These are phyloP conservation scores for Ceratobasidium sp. DNA, from an alignment of 1,284 basidiomycete species.

Conservation along the genomic window DNA sequence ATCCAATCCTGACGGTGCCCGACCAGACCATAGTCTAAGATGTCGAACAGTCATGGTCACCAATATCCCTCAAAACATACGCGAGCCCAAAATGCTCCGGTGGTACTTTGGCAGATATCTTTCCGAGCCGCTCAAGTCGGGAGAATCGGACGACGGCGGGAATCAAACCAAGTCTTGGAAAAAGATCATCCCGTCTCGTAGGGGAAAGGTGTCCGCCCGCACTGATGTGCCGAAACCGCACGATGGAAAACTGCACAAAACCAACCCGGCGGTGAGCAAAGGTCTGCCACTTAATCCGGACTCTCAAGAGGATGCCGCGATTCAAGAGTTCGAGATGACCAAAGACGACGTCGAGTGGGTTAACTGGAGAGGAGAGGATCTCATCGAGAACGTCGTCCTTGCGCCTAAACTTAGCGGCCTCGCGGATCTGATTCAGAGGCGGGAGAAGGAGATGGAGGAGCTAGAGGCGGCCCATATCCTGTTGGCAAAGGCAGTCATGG, in stretches of 20 bases:
- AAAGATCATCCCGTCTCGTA: constrained; percentile 23
- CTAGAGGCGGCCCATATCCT: constrained; percentile 91
- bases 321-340: constrained; percentile 29
- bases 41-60: constrained; percentile 88
- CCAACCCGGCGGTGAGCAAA: constrained; percentile 11
- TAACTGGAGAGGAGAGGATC: constrained; percentile 59
- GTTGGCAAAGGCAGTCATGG: constrained; percentile 38
- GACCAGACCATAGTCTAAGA: constrained; percentile 56
- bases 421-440: constrained; percentile 78
- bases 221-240: constrained; percentile 48
- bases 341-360: constrained; percentile 42
- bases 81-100: constrained; percentile 77
- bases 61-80: constrained; percentile 81
- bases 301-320: neutral
- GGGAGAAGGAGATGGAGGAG: constrained; percentile 79
- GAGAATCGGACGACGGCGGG: neutral
- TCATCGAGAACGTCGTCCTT: constrained; percentile 77
- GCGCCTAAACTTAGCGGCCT: constrained; percentile 88
- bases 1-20: constrained; percentile 6
- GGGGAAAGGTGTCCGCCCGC: neutral
- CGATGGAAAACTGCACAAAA: constrained; percentile 18
- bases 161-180: constrained; percentile 11
- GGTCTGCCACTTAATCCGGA: neutral
- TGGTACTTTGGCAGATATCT: constrained; percentile 74
- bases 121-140: constrained; percentile 13